Conservation (phyloP, 805 yeast species). For the Saccharomyces kudriavzevii region DNA sequence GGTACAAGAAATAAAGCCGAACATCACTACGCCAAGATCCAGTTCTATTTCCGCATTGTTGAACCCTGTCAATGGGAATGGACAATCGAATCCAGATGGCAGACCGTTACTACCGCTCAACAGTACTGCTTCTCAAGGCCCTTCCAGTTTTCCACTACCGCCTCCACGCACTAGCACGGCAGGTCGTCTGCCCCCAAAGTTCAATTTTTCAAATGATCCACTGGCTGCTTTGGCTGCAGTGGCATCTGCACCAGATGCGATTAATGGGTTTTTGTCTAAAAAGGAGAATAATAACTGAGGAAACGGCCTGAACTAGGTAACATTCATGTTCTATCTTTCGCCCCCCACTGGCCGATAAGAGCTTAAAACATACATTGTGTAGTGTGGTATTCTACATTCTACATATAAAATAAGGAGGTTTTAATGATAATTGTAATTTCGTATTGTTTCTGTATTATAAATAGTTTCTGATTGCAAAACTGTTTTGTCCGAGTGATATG, state of each 20-base stretch:
- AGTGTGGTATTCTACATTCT: neutral
- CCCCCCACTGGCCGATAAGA: neutral
- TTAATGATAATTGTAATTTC: neutral
- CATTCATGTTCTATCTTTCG: neutral
- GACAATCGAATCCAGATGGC: neutral
- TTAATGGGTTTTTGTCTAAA: constrained; percentile 9
- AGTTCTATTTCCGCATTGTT: constrained; percentile 10
- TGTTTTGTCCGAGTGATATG: neutral
- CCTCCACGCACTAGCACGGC: neutral
- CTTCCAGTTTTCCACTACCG: neutral
- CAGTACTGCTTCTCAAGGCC: neutral
- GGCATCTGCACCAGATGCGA: constrained; percentile 30
- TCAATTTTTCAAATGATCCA: constrained; percentile 30
- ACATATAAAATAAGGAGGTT: neutral
- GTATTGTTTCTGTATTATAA: neutral
- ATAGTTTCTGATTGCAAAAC: neutral
- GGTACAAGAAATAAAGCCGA: constrained; percentile 6
- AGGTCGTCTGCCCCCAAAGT: neutral
- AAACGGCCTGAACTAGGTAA: neutral
- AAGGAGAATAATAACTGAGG: neutral
- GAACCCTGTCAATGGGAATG: constrained; percentile 7
- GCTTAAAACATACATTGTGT: neutral
- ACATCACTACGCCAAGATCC: constrained; percentile 7
- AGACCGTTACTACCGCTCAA: neutral
- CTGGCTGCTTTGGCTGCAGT: constrained; percentile 33